Evolutionary conservation across 1,284 basidiomycete species (phyloP), one percentile per base, ranked within the genome.

Genomic region (Leccinum subrobustum): DNA sequence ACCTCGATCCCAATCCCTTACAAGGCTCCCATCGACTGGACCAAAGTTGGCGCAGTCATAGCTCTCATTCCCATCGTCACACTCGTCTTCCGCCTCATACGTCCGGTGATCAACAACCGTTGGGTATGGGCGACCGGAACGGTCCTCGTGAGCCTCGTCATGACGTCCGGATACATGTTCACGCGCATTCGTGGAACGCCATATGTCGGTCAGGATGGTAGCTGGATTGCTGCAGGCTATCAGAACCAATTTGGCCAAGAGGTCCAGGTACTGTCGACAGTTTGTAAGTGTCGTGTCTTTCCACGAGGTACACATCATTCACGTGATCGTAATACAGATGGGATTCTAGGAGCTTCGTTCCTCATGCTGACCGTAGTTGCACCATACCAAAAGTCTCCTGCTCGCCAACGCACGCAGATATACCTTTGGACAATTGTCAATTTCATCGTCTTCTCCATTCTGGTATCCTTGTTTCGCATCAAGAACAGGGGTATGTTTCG

Each of bases 91-190:
- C 85, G 84, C 51, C 83, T 86, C 72, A 77, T 94, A 63, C 75
- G 85, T 9, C 88, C 92, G 12, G 75, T 94, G 64, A 74, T 96
- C 52, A 78, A 84, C 68, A 92, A 82, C 65, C 87, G 88, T 63
- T 95, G 92, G 92, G 81, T 86, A 11, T 95, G 93, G 93, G 90
- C 89, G 3, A 69, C 80, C 11, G 76, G 78, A 52, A 87, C 83
- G 27, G 77, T 95, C 58, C 64, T 88, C 59, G 81, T 84, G 5
- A 88, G 88, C 42, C 81, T 96, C 35, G 77, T 93, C 67, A 95
- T 96, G 88, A 96, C 88, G 9, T 87, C 88, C 7, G 95, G 95
- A 3, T 92, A 90, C 80, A 99, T 99, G 97, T 99, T 97, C 81
- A 94, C 93, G 67, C 89, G 89, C 64, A 99, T 99, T 70, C 88